These are phyloP conservation scores for Penicillium hordei DNA, from an alignment of 2,329 filamentous ascomycete species.

Conservation along the genomic window DNA sequence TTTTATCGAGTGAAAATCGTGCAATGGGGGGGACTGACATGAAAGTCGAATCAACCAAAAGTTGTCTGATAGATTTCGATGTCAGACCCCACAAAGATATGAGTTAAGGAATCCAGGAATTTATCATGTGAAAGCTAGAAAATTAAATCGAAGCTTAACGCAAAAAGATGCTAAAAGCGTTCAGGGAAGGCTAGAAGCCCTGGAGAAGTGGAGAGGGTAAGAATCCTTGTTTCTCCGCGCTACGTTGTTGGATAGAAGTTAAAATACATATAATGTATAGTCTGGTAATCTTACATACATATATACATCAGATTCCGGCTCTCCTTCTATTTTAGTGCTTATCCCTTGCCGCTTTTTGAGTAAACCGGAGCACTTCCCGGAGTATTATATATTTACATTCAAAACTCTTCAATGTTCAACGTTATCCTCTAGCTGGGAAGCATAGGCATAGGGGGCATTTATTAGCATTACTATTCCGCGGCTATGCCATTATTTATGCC, in stretches of 20 bases:
- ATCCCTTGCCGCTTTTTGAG: background rate
- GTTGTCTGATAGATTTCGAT: background rate
- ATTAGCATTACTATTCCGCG: background rate
- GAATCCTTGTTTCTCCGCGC: background rate
- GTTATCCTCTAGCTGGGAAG: background rate
- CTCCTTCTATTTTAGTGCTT: background rate
- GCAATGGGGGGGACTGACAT: conserved; percentile 8
- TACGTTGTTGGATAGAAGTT: background rate
- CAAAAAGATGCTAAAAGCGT: background rate
- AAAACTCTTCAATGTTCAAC: too few species aligned
- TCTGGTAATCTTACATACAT: background rate
- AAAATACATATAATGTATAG: background rate
- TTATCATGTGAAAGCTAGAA: conserved; percentile 8
- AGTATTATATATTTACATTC: background rate
- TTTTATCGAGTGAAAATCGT: conserved; percentile 10
- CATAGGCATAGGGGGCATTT: background rate
- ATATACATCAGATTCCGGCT: background rate
- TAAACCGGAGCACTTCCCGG: too few species aligned
- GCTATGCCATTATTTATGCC: too few species aligned
- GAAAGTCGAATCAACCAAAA: conserved; percentile 5
- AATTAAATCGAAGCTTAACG: conserved; percentile 1
- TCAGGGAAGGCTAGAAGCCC: background rate
- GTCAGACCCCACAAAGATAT: background rate
- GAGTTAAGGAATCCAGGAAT: background rate
- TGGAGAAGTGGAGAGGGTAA: conserved; percentile 1